Conservation (phyloP, 208 protist species). For the Trichomonas vaginalis region DNA sequence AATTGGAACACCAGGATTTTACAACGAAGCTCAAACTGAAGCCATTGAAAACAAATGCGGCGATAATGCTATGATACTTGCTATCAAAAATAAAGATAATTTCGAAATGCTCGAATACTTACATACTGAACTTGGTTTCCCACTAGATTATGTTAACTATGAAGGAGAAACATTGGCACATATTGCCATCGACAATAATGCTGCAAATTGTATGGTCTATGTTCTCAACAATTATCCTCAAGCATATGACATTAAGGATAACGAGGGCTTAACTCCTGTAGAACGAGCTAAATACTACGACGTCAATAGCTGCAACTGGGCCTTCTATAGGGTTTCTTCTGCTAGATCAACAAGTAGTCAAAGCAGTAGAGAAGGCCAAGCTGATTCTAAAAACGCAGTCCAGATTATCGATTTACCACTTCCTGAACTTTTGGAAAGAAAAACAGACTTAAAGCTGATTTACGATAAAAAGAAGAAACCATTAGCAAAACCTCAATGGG, state of each 20-base stretch:
- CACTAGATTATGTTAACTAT: neutral
- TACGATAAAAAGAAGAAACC: neutral
- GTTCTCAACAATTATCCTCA: neutral
- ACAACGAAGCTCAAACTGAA: neutral
- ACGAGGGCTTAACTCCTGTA: neutral
- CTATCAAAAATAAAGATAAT: neutral
- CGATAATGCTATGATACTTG: neutral
- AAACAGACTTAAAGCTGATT: neutral
- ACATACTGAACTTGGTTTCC: neutral
- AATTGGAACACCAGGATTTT: too few relatives aligned
- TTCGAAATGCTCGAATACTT: neutral
- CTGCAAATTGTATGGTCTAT: neutral
- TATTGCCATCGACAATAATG: neutral
- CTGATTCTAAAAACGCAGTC: neutral
- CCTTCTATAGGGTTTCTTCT: neutral
- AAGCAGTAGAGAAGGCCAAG: too few relatives aligned
- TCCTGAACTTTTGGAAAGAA: neutral
- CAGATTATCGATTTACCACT: neutral
- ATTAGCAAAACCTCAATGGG: neutral
- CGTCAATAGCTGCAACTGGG: neutral
- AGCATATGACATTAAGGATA: neutral
- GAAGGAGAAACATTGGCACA: neutral
- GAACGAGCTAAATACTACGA: neutral
- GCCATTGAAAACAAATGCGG: neutral
- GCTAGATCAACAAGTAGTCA: neutral